phyloP scores from a whole-genome alignment of 2,329 filamentous ascomycete species.

The Colletotrichum agaves region DNA sequence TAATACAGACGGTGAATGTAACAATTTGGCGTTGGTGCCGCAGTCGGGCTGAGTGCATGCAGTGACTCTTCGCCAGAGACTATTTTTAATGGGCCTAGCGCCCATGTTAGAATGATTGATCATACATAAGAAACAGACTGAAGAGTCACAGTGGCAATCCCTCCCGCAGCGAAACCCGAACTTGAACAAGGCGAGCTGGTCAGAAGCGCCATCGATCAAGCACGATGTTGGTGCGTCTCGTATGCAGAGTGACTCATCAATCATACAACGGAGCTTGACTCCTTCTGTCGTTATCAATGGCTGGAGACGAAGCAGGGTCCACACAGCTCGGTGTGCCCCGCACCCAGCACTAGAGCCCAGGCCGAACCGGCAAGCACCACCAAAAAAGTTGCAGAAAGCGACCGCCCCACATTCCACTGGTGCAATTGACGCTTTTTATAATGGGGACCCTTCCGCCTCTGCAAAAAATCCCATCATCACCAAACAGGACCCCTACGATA shows the following conservation, averaged over 20 bases:
- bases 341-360: constrained; percentile 8
- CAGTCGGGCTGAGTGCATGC: not conserved
- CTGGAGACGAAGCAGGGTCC: constrained; percentile 23
- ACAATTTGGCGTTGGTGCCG: not conserved
- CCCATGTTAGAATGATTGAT: not conserved
- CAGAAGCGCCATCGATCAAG: not conserved
- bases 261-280: constrained; percentile 22
- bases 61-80: constrained; percentile 1
- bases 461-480: constrained; percentile 38
- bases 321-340: constrained; percentile 32
- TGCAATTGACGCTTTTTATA: constrained; percentile 37
- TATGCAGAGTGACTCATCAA: constrained; percentile 33
- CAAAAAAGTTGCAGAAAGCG: constrained; percentile 10
- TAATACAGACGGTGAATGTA: not conserved
- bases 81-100: not conserved
- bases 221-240: constrained; percentile 5
- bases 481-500: constrained; percentile 20
- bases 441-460: constrained; percentile 33
- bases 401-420: constrained; percentile 21
- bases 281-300: constrained; percentile 4
- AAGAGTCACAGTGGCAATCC: constrained; percentile 33
- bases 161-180: not conserved
- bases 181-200: constrained; percentile 13
- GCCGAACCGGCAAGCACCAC: not conserved
- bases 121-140: not conserved